These are phyloP conservation scores for Quercus phellos DNA, from an alignment of 331 rosid species.

Conservation along the genomic window DNA sequence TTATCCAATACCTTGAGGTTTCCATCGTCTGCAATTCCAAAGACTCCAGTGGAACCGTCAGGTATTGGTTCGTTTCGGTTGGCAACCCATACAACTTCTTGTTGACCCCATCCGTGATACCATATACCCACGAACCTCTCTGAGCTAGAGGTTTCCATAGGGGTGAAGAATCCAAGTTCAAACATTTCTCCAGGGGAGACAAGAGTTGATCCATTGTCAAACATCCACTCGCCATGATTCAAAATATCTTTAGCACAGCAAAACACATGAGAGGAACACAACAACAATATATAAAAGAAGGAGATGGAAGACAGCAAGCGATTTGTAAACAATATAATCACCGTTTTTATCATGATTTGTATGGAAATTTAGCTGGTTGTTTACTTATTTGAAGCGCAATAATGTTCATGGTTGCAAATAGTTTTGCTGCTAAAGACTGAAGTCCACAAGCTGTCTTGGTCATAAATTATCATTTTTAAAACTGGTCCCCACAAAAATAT, in stretches of 20 bases:
- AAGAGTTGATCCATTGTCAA: neutral
- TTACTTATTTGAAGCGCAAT: too few species aligned
- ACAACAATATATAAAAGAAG: neutral
- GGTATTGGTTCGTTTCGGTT: constrained; percentile 43
- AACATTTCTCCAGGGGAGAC: constrained; percentile 34
- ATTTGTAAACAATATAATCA: neutral
- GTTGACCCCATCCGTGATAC: constrained; percentile 8
- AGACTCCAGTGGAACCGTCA: constrained; percentile 18
- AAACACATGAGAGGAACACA: neutral
- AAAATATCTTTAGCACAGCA: constrained; percentile 14
- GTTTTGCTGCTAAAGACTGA: too few species aligned
- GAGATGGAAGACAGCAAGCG: neutral
- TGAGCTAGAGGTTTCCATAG: neutral
- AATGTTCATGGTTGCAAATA: too few species aligned
- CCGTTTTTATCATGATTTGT: too few species aligned
- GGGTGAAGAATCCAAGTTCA: constrained; percentile 42
- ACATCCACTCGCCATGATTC: neutral
- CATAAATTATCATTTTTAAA: too few species aligned
- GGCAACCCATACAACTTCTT: constrained; percentile 63
- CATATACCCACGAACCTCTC: constrained; percentile 48
- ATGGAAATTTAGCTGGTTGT: too few species aligned
- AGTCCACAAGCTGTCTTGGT: too few species aligned
- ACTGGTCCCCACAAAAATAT: too few species aligned
- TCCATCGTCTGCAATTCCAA: constrained; percentile 46
- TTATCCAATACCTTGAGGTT: constrained; percentile 32